These are phyloP conservation scores for Fraxinus greggii DNA, from an alignment of 305 asterid species.

Conservation along the genomic window DNA sequence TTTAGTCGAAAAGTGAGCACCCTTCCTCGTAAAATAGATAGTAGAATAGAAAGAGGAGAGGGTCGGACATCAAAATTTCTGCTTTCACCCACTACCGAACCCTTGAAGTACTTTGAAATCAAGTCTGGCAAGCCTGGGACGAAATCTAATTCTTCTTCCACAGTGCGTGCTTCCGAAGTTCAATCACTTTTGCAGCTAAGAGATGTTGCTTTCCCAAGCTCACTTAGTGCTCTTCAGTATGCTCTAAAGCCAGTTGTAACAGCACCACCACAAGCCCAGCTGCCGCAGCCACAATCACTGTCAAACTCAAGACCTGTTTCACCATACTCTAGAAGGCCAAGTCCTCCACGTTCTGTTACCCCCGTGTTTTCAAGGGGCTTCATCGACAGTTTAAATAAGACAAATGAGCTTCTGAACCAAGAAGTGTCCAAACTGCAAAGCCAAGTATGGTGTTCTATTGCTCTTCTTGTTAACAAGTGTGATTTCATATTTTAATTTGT, in stretches of 20 bases:
- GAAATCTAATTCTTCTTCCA: conserved; percentile 43
- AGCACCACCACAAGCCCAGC: conserved; percentile 39
- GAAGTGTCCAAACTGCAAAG: conserved; percentile 68
- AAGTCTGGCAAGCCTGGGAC: conserved; percentile 50
- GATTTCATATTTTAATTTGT: not conserved
- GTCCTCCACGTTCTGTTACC: conserved; percentile 75
- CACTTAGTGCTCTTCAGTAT: conserved; percentile 77
- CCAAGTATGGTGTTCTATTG: conserved; percentile 45
- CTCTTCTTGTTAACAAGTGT: not conserved
- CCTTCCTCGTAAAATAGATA: conserved; percentile 45
- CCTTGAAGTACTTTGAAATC: conserved; percentile 75
- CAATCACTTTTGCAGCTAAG: conserved; percentile 75
- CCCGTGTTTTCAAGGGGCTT: conserved; percentile 80
- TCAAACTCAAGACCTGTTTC: conserved; percentile 72
- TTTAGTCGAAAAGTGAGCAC: conserved; percentile 41
- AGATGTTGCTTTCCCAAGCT: conserved; percentile 85
- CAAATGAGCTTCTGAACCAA: conserved; percentile 69
- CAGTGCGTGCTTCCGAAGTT: conserved; percentile 87
- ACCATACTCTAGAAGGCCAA: conserved; percentile 80
- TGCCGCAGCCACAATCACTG: conserved; percentile 29
- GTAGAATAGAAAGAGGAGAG: conserved; percentile 47
- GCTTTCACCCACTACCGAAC: conserved; percentile 65
- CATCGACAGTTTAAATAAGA: conserved; percentile 69
- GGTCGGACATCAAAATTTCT: conserved; percentile 48
- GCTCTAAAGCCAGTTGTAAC: conserved; percentile 68